These are phyloP conservation scores for Colletotrichum incanum DNA, from an alignment of 2,329 filamentous ascomycete genomes.

Conservation along the genomic window DNA sequence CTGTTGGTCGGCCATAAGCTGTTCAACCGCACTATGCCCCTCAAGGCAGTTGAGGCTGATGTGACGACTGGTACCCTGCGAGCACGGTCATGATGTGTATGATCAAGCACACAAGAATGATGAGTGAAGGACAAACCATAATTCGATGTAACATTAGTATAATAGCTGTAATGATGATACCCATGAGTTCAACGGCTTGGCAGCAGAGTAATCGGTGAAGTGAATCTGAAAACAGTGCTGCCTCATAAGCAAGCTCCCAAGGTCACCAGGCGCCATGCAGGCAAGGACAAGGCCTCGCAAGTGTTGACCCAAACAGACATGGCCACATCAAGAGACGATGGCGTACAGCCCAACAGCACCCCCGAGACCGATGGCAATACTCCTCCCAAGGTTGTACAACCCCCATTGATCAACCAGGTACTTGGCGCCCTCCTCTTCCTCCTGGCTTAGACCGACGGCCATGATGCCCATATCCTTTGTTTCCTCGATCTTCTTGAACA, in stretches of 20 bases:
- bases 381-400: slow-evolving; percentile 64
- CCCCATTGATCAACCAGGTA: slow-evolving; percentile 71
- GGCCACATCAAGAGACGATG: slow-evolving; percentile 42
- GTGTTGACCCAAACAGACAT: background rate
- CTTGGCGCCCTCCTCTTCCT: slow-evolving; percentile 63
- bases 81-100: slow-evolving; percentile 14
- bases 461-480: slow-evolving; percentile 54
- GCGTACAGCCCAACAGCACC: slow-evolving; percentile 51
- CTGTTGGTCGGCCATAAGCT: slow-evolving; percentile 75
- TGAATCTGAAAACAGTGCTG: no score
- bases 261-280: no score
- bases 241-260: no score
- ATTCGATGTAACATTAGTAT: slow-evolving; percentile 40
- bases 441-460: slow-evolving; percentile 56
- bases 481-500: slow-evolving; percentile 60
- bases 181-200: slow-evolving; percentile 20
- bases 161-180: slow-evolving; percentile 41
- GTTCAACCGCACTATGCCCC: slow-evolving; percentile 56
- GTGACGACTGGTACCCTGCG: slow-evolving; percentile 45
- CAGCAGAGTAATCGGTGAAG: background rate
- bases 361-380: slow-evolving; percentile 49
- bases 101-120: background rate
- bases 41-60: slow-evolving; percentile 56
- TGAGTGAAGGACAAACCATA: background rate
- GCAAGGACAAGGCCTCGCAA: no score